Evolutionary conservation across 2,329 filamentous ascomycete species (phyloP).

Genomic region (Ophiostoma piceae): DNA sequence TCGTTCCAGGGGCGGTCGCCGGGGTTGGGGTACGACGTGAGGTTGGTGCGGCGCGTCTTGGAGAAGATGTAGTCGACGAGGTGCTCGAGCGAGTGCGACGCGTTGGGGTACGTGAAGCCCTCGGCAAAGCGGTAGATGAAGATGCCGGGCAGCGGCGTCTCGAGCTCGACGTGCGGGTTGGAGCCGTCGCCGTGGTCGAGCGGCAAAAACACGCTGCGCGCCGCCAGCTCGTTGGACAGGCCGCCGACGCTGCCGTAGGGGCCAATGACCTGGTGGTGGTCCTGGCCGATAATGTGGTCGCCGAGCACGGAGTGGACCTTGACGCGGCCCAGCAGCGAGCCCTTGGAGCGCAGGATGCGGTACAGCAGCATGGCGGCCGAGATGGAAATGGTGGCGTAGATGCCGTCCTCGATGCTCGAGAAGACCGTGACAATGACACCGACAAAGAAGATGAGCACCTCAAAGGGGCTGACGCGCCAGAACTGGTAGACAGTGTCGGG

Average conservation of each 20-base stretch:
- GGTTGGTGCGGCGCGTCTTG: constrained; percentile 70
- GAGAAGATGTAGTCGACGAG: constrained; percentile 63
- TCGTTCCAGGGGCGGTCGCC: constrained; percentile 95
- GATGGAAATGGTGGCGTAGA: constrained; percentile 77
- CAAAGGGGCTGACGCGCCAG: constrained; percentile 86
- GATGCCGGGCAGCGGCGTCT: constrained; percentile 80
- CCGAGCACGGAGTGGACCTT: constrained; percentile 78
- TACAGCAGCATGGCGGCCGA: constrained; percentile 76
- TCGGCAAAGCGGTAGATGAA: constrained; percentile 96
- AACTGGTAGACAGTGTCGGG: constrained; percentile 92
- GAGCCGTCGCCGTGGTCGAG: constrained; percentile 83
- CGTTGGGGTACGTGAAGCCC: constrained; percentile 94
- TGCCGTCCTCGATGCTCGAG: constrained; percentile 80
- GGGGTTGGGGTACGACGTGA: constrained; percentile 55
- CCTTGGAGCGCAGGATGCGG: constrained; percentile 75
- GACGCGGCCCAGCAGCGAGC: constrained; percentile 77
- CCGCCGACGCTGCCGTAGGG: constrained; percentile 53
- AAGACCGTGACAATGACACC: constrained; percentile 91
- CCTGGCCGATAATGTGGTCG: constrained; percentile 64
- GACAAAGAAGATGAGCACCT: constrained; percentile 87
- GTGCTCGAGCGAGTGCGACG: constrained; percentile 79
- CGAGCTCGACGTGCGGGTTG: constrained; percentile 75
- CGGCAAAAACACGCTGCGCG: constrained; percentile 79
- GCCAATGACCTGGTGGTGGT: constrained; percentile 43
- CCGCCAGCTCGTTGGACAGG: constrained; percentile 42